phyloP scores from a whole-genome alignment of 495 filamentous ascomycete genomes.

The Echria macrotheca region DNA sequence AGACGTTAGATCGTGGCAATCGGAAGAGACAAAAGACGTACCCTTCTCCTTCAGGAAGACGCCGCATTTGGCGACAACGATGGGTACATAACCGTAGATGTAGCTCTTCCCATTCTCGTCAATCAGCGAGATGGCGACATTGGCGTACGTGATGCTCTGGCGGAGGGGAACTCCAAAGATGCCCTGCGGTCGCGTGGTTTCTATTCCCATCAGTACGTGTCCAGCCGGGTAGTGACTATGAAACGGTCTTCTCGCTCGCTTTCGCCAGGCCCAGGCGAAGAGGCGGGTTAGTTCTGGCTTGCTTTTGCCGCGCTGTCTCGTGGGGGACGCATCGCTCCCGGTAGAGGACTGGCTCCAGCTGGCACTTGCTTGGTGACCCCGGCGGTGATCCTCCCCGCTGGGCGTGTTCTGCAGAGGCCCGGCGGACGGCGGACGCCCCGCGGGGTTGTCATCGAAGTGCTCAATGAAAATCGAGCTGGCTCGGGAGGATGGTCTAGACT shows the following conservation, averaged over 20 bases:
- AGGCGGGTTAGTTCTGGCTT: slow-evolving; percentile 21
- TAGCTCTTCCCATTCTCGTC: slow-evolving; percentile 88
- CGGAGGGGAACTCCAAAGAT: slow-evolving; percentile 96
- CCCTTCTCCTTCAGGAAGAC: slow-evolving; percentile 98
- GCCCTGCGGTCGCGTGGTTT: slow-evolving; percentile 38
- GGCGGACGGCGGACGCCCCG: slow-evolving; percentile 15
- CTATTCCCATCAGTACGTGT: slow-evolving; percentile 22
- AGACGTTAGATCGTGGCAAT: background rate
- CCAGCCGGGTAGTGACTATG: slow-evolving; percentile 5
- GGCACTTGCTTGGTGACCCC: slow-evolving; percentile 28
- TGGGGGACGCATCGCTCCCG: slow-evolving; percentile 15
- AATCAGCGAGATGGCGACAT: slow-evolving; percentile 94
- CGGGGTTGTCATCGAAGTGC: slow-evolving; percentile 16
- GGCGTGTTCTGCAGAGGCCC: slow-evolving; percentile 13
- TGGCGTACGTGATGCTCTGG: slow-evolving; percentile 94
- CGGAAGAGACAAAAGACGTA: slow-evolving; percentile 38
- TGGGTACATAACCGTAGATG: slow-evolving; percentile 98
- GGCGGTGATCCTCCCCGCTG: slow-evolving; percentile 11
- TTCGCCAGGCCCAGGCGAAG: slow-evolving; percentile 15
- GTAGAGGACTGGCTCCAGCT: slow-evolving; percentile 18
- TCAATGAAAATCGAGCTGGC: slow-evolving; percentile 17
- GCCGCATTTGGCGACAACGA: slow-evolving; percentile 97
- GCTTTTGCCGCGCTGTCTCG: slow-evolving; percentile 5
- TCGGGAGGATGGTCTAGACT: slow-evolving; percentile 10
- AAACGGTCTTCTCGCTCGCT: slow-evolving; percentile 8